These are phyloP conservation scores for Ceratocystiopsis sp. DNA, from an alignment of 2,329 filamentous ascomycete genomes.

Conservation along the genomic window DNA sequence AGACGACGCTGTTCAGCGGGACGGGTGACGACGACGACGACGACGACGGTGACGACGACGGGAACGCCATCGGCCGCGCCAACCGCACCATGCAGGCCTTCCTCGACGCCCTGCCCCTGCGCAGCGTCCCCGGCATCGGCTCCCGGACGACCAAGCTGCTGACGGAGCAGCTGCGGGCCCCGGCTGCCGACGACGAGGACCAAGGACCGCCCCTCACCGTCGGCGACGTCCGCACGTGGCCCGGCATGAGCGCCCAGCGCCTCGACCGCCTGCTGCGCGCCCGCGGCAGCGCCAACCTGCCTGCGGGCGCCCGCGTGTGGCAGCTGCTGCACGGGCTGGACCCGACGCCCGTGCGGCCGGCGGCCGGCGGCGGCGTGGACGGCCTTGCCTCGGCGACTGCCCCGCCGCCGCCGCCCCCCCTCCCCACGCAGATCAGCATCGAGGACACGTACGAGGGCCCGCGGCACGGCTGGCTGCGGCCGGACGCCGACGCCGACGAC, in stretches of 20 bases:
- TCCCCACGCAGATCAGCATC: conserved; percentile 82
- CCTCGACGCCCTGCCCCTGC: conserved; percentile 58
- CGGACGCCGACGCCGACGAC: conserved; percentile 41
- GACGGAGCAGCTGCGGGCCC: conserved; percentile 32
- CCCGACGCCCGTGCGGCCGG: conserved; percentile 52
- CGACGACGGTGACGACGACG: conserved; percentile 27
- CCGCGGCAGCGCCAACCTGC: conserved; percentile 39
- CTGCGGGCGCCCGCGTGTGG: conserved; percentile 51
- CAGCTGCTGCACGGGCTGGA: conserved; percentile 68
- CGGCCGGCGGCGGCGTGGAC: conserved; percentile 26
- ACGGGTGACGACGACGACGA: conserved; percentile 33
- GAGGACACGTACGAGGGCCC: conserved; percentile 71
- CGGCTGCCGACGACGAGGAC: conserved; percentile 7
- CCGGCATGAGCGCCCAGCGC: conserved; percentile 27
- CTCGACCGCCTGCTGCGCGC: too few species aligned
- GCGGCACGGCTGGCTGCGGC: conserved; percentile 44
- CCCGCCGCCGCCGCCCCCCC: conserved; percentile 1
- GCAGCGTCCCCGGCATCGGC: conserved; percentile 73
- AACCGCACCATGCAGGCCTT: conserved; percentile 27
- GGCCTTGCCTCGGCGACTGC: too few species aligned
- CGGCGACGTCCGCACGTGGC: conserved; percentile 43
- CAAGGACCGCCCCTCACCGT: conserved; percentile 36
- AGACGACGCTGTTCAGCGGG: conserved; percentile 56
- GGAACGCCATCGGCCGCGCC: conserved; percentile 1
- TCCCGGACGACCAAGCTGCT: conserved; percentile 47